Conservation (phyloP, 805 yeast species). For the Saccharomyces paradoxus region DNA sequence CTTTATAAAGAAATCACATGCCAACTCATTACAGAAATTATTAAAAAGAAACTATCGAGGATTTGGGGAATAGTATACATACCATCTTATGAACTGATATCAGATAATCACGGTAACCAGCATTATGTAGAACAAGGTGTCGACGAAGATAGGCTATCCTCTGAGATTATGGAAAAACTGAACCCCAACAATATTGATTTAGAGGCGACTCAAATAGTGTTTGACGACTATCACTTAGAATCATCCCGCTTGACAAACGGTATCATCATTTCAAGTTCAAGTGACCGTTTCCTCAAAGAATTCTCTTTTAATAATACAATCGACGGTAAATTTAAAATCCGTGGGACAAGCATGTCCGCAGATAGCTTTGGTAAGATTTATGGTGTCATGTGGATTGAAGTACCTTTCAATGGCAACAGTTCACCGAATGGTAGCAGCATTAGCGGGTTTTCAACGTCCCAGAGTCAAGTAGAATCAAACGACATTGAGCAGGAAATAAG, state of each 20-base stretch:
- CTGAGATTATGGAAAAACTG: slow-evolving; percentile 12
- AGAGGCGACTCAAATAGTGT: slow-evolving; percentile 8
- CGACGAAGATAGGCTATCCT: slow-evolving; percentile 17
- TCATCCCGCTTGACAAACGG: slow-evolving; percentile 18
- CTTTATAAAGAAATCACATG: slow-evolving; percentile 11
- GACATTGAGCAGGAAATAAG: background rate
- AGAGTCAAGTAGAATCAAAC: background rate
- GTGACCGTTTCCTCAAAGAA: slow-evolving; percentile 14
- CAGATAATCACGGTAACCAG: slow-evolving; percentile 25
- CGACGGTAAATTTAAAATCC: slow-evolving; percentile 5
- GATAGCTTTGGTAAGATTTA: background rate
- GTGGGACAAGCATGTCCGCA: background rate
- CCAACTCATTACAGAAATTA: slow-evolving; percentile 13
- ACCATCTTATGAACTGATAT: slow-evolving; percentile 18
- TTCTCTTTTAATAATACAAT: slow-evolving; percentile 13
- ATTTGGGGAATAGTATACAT: slow-evolving; percentile 11
- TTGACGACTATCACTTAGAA: slow-evolving; percentile 20
- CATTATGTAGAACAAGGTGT: slow-evolving; percentile 23
- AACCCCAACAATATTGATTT: background rate
- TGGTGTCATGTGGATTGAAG: background rate
- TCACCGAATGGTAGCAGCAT: background rate
- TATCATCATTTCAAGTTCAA: slow-evolving; percentile 13
- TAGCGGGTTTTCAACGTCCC: background rate
- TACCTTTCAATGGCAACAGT: background rate
- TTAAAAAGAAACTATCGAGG: slow-evolving; percentile 6